Conservation (phyloP, 305 asterid genomes). For the Salvia sclarea region DNA sequence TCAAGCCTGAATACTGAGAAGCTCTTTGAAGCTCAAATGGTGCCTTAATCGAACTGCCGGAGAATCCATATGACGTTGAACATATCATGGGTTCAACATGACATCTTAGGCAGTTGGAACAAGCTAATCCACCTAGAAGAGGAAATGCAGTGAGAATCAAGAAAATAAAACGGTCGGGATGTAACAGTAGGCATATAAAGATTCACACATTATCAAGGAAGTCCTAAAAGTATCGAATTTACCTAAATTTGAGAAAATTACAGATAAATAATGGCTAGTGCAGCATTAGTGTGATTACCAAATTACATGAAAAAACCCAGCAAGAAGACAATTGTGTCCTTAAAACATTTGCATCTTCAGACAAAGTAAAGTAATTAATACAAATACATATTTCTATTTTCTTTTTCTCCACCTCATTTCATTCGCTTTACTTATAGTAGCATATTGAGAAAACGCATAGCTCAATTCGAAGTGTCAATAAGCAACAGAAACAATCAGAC, state of each 20-base stretch:
- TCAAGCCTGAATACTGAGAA: constrained; percentile 51
- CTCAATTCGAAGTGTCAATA: not conserved
- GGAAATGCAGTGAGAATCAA: constrained; percentile 30
- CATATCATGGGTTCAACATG: constrained; percentile 56
- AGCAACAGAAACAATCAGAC: constrained; percentile 21
- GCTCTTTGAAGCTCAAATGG: constrained; percentile 47
- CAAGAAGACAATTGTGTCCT: too few relatives aligned
- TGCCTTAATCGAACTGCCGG: constrained; percentile 46
- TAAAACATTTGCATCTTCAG: constrained; percentile 7
- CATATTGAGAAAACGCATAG: not conserved
- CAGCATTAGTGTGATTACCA: constrained; percentile 2
- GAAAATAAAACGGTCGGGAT: constrained; percentile 1
- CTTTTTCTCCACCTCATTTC: not conserved
- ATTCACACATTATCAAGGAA: constrained; percentile 14
- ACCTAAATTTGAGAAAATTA: not conserved
- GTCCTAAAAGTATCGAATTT: not conserved
- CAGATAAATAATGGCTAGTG: not conserved
- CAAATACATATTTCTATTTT: not conserved
- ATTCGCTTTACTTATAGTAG: not conserved
- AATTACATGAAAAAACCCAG: constrained; percentile 1
- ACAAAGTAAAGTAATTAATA: constrained; percentile 3
- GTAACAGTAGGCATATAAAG: constrained; percentile 12
- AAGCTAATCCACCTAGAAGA: constrained; percentile 41
- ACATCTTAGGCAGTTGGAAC: constrained; percentile 49
- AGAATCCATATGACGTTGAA: constrained; percentile 50